Percentiles rank a stretch among this genome's conserved stretches.
Conservation (phyloP, 208 protist species). For the Crithidia thermophila region DNA sequence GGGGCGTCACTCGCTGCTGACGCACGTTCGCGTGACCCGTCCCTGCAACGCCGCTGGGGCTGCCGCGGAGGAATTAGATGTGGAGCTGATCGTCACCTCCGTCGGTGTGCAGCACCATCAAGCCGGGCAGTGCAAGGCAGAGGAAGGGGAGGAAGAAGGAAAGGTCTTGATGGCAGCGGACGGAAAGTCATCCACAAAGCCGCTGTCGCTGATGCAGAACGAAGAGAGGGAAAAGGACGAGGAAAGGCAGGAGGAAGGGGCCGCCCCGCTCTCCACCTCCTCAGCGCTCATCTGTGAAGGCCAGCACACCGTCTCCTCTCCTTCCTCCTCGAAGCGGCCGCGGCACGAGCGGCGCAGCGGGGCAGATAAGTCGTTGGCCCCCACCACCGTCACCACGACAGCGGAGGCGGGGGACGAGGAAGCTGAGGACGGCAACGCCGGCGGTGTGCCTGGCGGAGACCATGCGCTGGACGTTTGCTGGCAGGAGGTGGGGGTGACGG, state of each 20-base stretch:
- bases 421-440: conserved; percentile 13
- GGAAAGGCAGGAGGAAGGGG: no score
- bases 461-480: conserved; percentile 41
- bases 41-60: neutral
- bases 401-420: conserved; percentile 26
- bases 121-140: no score
- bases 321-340: conserved; percentile 18
- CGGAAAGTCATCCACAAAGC: no score
- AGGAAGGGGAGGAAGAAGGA: no score
- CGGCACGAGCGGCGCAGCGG: conserved; percentile 33
- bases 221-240: no score
- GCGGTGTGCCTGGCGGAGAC: neutral
- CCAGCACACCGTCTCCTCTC: neutral
- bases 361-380: no score
- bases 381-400: no score
- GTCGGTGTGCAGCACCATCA: conserved; percentile 61
- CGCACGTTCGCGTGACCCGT: conserved; percentile 38
- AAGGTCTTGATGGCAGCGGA: no score
- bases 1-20: conserved; percentile 85
- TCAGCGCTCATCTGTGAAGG: no score
- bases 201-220: no score
- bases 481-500: conserved; percentile 68
- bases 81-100: conserved; percentile 78
- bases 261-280: no score
- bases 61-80: conserved; percentile 21